These are phyloP conservation scores for Kappamyces sp. DNA, from an alignment of 192 early-diverging fungal genomes.

Conservation along the genomic window DNA sequence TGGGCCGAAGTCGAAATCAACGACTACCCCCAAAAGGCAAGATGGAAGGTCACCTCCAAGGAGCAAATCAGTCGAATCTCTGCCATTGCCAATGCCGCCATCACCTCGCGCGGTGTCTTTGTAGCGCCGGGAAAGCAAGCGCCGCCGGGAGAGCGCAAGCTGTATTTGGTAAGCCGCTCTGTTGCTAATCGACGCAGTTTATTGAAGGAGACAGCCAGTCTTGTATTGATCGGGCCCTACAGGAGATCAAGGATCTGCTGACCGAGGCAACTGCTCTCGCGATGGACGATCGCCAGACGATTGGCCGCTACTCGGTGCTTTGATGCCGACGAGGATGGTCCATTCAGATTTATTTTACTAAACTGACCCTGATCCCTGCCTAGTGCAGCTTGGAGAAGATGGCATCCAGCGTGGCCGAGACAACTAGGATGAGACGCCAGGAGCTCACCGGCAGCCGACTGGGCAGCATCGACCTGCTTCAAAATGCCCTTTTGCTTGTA, in stretches of 20 bases:
- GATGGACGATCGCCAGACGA: conserved; percentile 31
- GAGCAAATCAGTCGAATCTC: conserved; percentile 90
- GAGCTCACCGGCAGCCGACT: no score
- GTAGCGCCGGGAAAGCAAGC: conserved; percentile 81
- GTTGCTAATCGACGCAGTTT: conserved; percentile 39
- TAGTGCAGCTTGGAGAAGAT: conserved; percentile 66
- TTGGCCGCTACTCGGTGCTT: conserved; percentile 14
- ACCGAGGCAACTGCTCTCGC: conserved; percentile 71
- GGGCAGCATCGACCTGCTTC: conserved; percentile 86
- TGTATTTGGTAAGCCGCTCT: conserved; percentile 62
- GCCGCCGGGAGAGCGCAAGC: conserved; percentile 73
- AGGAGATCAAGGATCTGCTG: conserved; percentile 87
- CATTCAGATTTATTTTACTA: no score
- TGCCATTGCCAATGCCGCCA: conserved; percentile 88
- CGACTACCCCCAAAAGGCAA: conserved; percentile 92
- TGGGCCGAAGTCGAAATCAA: conserved; percentile 92
- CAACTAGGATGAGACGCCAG: no score
- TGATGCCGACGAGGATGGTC: background rate
- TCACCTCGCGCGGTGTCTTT: conserved; percentile 89
- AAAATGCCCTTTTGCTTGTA: conserved; percentile 93
- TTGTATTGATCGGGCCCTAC: conserved; percentile 84
- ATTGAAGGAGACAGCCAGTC: conserved; percentile 90
- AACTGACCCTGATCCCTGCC: no score
- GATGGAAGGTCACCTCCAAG: conserved; percentile 94
- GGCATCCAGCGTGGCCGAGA: conserved; percentile 83